Percentiles rank a stretch among this genome's conserved stretches.
These are phyloP conservation scores for Tuber brumale DNA, from an alignment of 495 filamentous ascomycete genomes.

Conservation along the genomic window DNA sequence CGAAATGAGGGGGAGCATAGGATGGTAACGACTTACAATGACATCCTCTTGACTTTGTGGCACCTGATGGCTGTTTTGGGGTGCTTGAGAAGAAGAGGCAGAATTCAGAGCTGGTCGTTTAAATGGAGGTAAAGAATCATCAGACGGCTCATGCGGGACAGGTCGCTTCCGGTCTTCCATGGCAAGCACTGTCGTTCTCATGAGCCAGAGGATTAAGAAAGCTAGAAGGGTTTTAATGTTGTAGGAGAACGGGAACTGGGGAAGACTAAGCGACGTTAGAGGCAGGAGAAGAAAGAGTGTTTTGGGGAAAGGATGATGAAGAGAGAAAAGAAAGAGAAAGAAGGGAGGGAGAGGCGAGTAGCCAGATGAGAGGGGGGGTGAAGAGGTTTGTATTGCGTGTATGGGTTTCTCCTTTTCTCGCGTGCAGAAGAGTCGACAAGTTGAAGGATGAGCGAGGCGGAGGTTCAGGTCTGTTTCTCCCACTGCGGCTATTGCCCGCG, in stretches of 20 bases:
- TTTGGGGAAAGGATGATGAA: slow-evolving; percentile 17
- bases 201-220: slow-evolving; percentile 36
- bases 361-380: not conserved
- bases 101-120: slow-evolving; percentile 42
- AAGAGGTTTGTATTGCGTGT: not conserved
- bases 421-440: slow-evolving; percentile 28
- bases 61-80: slow-evolving; percentile 38
- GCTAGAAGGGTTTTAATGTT: slow-evolving; percentile 29
- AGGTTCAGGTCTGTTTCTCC: slow-evolving; percentile 18
- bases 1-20: slow-evolving; percentile 14
- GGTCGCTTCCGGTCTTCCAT: slow-evolving; percentile 44
- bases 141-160: slow-evolving; percentile 42
- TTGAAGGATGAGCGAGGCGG: slow-evolving; percentile 36
- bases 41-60: slow-evolving; percentile 43
- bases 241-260: slow-evolving; percentile 12
- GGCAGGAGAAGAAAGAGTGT: slow-evolving; percentile 27
- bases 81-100: slow-evolving; percentile 35
- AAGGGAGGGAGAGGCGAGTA: slow-evolving; percentile 5
- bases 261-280: slow-evolving; percentile 12
- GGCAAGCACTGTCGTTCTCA: slow-evolving; percentile 40
- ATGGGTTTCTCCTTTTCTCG: slow-evolving; percentile 37
- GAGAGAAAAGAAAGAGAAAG: slow-evolving; percentile 17
- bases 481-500: slow-evolving; percentile 33
- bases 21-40: slow-evolving; percentile 37
- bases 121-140: slow-evolving; percentile 39